Conservation (phyloP, 768 basidiomycete species). For the Amanita rimosa region DNA sequence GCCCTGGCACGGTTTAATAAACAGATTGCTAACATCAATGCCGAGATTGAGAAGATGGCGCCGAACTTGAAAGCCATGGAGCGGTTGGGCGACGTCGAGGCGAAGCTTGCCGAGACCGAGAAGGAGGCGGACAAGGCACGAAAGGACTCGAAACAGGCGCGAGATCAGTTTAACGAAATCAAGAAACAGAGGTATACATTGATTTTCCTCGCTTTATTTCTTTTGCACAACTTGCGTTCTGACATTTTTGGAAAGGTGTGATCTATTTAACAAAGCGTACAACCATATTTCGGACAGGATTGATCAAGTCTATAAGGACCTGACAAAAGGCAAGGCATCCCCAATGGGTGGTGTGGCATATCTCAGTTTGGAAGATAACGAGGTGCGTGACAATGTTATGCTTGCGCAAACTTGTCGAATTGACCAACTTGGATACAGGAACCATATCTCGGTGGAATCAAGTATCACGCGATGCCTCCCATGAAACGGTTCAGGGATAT, state of each 20-base stretch:
- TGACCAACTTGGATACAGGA: slow-evolving; percentile 13
- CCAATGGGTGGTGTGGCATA: slow-evolving; percentile 97
- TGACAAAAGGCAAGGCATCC: slow-evolving; percentile 89
- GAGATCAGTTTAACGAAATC: slow-evolving; percentile 84
- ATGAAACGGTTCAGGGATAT: slow-evolving; percentile 99
- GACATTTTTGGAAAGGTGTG: slow-evolving; percentile 30
- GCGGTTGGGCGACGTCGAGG: slow-evolving; percentile 73
- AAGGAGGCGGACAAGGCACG: slow-evolving; percentile 87
- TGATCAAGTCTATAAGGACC: slow-evolving; percentile 93
- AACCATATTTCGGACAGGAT: slow-evolving; percentile 93
- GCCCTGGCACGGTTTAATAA: slow-evolving; percentile 65
- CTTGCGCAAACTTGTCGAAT: too few species aligned
- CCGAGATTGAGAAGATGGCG: slow-evolving; percentile 87
- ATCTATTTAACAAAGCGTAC: slow-evolving; percentile 93
- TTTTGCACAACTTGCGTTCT: neutral
- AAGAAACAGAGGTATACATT: slow-evolving; percentile 60
- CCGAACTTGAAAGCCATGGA: slow-evolving; percentile 98
- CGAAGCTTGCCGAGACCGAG: slow-evolving; percentile 80
- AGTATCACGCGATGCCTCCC: slow-evolving; percentile 99
- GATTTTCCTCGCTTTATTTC: neutral
- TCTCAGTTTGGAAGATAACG: slow-evolving; percentile 89
- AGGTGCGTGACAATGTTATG: slow-evolving; percentile 36
- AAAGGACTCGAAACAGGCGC: slow-evolving; percentile 80
- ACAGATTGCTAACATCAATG: slow-evolving; percentile 52
- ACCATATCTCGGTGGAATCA: slow-evolving; percentile 50